Percentiles rank a stretch among this genome's conserved stretches.
These are phyloP conservation scores for Aspergillus carbonarius DNA, from an alignment of 2,329 filamentous ascomycete species.

Conservation along the genomic window DNA sequence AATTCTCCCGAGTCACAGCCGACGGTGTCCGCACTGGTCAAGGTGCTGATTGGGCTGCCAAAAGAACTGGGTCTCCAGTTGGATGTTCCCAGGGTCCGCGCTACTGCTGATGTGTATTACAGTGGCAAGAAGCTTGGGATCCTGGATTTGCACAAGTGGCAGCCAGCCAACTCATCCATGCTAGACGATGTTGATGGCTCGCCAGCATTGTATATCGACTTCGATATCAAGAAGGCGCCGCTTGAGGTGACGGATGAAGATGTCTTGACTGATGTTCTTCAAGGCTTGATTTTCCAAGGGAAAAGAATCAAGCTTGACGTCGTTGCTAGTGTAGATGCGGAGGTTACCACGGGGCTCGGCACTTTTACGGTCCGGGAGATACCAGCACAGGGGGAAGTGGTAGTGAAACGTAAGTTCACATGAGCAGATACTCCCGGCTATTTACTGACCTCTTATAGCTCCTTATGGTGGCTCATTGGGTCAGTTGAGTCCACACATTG, in stretches of 20 bases:
- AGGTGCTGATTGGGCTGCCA: constrained; percentile 75
- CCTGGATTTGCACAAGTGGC: constrained; percentile 78
- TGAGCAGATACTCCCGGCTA: constrained; percentile 19
- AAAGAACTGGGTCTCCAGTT: constrained; percentile 84
- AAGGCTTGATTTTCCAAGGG: constrained; percentile 73
- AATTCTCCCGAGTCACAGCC: constrained; percentile 71
- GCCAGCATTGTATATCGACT: constrained; percentile 69
- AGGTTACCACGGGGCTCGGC: constrained; percentile 78
- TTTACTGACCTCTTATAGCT: constrained; percentile 48
- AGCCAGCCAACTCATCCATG: constrained; percentile 76
- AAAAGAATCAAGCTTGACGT: constrained; percentile 70
- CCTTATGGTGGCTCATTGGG: constrained; percentile 55
- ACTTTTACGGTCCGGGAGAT: constrained; percentile 77
- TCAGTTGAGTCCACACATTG: constrained; percentile 63
- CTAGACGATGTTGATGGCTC: constrained; percentile 59
- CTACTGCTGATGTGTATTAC: constrained; percentile 79
- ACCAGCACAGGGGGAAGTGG: constrained; percentile 78
- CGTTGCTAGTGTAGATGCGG: constrained; percentile 76
- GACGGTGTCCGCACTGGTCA: constrained; percentile 77
- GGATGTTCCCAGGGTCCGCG: constrained; percentile 72
- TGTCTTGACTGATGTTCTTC: constrained; percentile 77
- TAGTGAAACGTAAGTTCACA: constrained; percentile 82
- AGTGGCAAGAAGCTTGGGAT: constrained; percentile 74
- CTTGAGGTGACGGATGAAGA: constrained; percentile 77
- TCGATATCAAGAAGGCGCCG: constrained; percentile 73